Percentiles rank a stretch among this genome's conserved stretches.
phyloP scores from a whole-genome alignment of 257 asterid species.

The Cinchona pubescens region DNA sequence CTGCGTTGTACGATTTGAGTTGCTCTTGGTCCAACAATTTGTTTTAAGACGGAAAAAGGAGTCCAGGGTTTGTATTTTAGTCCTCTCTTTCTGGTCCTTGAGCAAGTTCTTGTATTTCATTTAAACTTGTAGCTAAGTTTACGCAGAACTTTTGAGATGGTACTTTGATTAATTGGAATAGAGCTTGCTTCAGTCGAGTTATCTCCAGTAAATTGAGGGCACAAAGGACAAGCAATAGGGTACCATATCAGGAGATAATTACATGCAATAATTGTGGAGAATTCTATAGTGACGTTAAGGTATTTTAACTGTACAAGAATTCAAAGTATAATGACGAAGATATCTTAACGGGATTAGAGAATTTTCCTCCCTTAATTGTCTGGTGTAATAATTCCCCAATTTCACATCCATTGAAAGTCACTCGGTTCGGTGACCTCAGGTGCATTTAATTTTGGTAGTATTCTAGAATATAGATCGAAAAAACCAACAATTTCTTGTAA shows the following conservation, averaged over 20 bases:
- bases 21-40: neutral
- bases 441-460: neutral
- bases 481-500: neutral
- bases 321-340: too few relatives aligned
- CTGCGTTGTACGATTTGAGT: neutral
- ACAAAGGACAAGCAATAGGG: constrained; percentile 1
- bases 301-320: too few relatives aligned
- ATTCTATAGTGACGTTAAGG: too few relatives aligned
- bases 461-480: neutral
- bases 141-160: neutral
- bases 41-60: neutral
- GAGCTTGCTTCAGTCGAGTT: neutral
- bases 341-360: too few relatives aligned
- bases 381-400: neutral
- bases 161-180: constrained; percentile 1
- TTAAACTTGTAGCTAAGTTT: neutral
- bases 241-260: too few relatives aligned
- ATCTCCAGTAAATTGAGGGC: neutral
- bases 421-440: neutral
- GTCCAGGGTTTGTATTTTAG: neutral
- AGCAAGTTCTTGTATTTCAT: neutral
- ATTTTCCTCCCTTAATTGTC: constrained; percentile 3
- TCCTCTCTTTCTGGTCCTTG: neutral
- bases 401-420: constrained; percentile 1
- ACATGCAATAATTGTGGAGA: too few relatives aligned